Evolutionary conservation across 2,329 filamentous ascomycete species (phyloP).

Genomic region (Epichloe hybrida): DNA sequence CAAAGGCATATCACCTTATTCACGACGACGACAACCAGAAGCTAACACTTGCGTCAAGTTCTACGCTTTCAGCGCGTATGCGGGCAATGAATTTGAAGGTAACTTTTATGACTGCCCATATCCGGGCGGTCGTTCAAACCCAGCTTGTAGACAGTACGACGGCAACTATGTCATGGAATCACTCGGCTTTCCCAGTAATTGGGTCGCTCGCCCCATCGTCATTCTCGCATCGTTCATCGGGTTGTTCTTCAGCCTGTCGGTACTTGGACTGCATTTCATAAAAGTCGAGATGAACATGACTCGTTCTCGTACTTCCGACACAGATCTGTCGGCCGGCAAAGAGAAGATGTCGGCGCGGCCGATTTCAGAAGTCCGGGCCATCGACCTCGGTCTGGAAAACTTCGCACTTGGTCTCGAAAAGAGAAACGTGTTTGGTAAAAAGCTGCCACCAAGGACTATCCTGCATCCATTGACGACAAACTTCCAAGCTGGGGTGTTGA

Average conservation of each 20-base stretch:
- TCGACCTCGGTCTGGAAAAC: constrained; percentile 50
- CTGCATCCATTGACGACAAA: constrained; percentile 52
- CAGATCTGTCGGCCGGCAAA: constrained; percentile 54
- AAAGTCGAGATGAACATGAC: constrained; percentile 58
- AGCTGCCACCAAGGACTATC: constrained; percentile 42
- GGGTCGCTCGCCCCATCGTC: constrained; percentile 54
- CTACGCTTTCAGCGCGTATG: constrained; percentile 59
- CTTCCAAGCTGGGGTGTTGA: constrained; percentile 55
- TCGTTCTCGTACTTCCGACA: constrained; percentile 42
- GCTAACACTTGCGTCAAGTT: constrained; percentile 29
- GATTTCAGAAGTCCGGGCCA: constrained; percentile 38
- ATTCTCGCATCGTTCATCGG: constrained; percentile 47
- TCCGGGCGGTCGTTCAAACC: constrained; percentile 46
- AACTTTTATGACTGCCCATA: constrained; percentile 62
- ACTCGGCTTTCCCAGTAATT: constrained; percentile 53
- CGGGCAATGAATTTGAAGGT: constrained; percentile 58
- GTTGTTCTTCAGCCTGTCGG: constrained; percentile 48
- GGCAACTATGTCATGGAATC: constrained; percentile 56
- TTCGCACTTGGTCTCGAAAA: constrained; percentile 55
- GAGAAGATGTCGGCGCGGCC: constrained; percentile 49
- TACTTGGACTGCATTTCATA: constrained; percentile 47
- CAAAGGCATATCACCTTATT: background rate
- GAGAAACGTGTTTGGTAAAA: constrained; percentile 39
- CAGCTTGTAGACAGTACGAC: constrained; percentile 53
- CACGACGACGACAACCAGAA: background rate